phyloP scores from a whole-genome alignment of 768 basidiomycete species.

The Sarcodon aspratus region DNA sequence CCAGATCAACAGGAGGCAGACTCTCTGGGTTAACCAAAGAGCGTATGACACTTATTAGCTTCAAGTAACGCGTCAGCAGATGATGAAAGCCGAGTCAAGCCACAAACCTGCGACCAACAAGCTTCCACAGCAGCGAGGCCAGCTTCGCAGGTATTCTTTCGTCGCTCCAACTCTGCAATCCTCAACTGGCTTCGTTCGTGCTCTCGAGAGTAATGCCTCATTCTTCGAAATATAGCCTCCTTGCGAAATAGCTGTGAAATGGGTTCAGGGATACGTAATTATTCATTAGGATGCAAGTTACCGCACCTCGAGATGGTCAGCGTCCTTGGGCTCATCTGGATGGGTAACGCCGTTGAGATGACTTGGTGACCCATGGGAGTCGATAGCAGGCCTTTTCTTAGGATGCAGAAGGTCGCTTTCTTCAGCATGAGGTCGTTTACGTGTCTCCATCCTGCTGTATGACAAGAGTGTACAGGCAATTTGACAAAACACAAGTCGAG shows the following conservation, averaged over 20 bases:
- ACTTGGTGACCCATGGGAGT: conserved; percentile 12
- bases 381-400: conserved; percentile 18
- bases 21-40: conserved; percentile 16
- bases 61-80: background rate
- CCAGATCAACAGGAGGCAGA: conserved; percentile 11
- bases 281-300: background rate
- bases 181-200: conserved; percentile 15
- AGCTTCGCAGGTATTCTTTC: conserved; percentile 14
- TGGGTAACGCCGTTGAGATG: conserved; percentile 14
- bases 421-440: conserved; percentile 15
- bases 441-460: conserved; percentile 10
- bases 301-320: conserved; percentile 16
- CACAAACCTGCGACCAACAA: conserved; percentile 17
- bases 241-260: conserved; percentile 15
- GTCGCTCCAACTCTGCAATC: conserved; percentile 17
- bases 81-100: background rate
- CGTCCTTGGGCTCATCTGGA: conserved; percentile 17
- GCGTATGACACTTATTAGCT: conserved; percentile 17
- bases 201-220: conserved; percentile 21
- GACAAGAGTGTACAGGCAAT: background rate
- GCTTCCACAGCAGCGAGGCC: conserved; percentile 18
- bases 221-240: conserved; percentile 19
- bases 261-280: background rate
- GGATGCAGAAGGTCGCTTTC: conserved; percentile 11
- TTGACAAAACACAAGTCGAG: background rate